Conservation (phyloP, 345 rosid species). For the Euphorbia pulcherrima region DNA sequence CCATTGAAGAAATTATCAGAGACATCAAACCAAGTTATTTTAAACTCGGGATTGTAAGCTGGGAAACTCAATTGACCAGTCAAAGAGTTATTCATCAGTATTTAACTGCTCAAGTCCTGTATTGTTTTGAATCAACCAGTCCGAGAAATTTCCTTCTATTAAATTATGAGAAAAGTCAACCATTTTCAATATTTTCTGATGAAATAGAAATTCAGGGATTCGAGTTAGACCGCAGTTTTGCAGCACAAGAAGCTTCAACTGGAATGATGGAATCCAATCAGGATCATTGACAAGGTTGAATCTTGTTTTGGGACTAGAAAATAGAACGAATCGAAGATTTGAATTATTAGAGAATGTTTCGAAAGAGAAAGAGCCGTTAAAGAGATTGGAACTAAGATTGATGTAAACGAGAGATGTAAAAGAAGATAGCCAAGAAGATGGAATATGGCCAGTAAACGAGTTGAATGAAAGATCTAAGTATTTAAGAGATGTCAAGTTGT, state of each 20-base stretch:
- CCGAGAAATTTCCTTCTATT: not conserved
- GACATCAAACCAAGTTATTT: too few relatives aligned
- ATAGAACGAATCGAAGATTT: not conserved
- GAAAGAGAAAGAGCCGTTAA: not conserved
- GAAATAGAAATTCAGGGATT: constrained; percentile 1
- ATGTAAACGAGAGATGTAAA: not conserved
- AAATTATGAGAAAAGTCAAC: constrained; percentile 9
- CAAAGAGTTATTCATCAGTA: constrained; percentile 9
- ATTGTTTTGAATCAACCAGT: not conserved
- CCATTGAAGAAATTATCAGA: too few relatives aligned
- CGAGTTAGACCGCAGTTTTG: not conserved
- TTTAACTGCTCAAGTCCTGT: not conserved
- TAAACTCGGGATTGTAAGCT: too few relatives aligned
- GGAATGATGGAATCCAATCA: constrained; percentile 7
- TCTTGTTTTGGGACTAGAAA: too few relatives aligned
- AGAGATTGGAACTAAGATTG: not conserved
- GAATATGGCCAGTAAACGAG: not conserved
- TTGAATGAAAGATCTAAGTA: constrained; percentile 5
- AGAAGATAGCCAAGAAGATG: not conserved
- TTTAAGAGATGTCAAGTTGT: not conserved
- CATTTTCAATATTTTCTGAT: not conserved
- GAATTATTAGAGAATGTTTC: not conserved
- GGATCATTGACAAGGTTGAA: too few relatives aligned
- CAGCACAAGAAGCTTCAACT: constrained; percentile 7
- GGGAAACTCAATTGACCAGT: constrained; percentile 2